A percentile compares a stretch with the other conserved stretches of the same genome.
Conservation (phyloP, 371 early-diverging fungal species). For the Blyttiomyces sp. region DNA sequence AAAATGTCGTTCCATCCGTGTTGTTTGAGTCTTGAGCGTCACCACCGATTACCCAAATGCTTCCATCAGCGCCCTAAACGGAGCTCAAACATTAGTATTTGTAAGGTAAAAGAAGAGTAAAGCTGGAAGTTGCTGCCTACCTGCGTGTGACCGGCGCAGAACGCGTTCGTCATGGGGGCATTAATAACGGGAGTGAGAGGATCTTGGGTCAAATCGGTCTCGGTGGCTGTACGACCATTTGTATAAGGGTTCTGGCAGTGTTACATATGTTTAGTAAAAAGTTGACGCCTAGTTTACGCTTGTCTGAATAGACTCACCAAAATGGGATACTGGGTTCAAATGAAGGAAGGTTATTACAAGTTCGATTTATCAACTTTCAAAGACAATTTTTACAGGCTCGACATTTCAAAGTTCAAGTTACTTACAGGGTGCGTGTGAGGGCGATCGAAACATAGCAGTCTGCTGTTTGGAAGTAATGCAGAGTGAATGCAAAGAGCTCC, state of each 20-base stretch:
- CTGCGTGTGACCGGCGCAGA: conserved; percentile 34
- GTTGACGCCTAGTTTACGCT: background rate
- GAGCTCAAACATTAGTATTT: too few species aligned
- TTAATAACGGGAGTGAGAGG: background rate
- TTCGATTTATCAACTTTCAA: background rate
- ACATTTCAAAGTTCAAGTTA: background rate
- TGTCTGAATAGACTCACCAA: background rate
- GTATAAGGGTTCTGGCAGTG: conserved; percentile 23
- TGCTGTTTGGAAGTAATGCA: conserved; percentile 28
- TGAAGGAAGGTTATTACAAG: background rate
- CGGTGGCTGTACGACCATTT: conserved; percentile 17
- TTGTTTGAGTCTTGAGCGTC: conserved; percentile 9
- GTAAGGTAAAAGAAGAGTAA: too few species aligned
- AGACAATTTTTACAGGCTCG: background rate
- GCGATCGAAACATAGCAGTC: conserved; percentile 35
- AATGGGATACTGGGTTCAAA: background rate
- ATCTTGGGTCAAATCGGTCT: conserved; percentile 12
- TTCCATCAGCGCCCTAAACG: conserved; percentile 26
- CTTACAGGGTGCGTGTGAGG: conserved; percentile 31
- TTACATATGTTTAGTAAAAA: conserved; percentile 17
- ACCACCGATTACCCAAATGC: conserved; percentile 26
- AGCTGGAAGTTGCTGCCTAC: too few species aligned
- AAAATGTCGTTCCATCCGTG: conserved; percentile 2
- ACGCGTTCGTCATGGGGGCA: conserved; percentile 23
- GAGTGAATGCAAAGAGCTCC: conserved; percentile 39